A percentile compares a stretch with the other conserved stretches of the same genome.
Evolutionary conservation across 2,329 filamentous ascomycete species (phyloP).

Genomic region (Microsporum canis): DNA sequence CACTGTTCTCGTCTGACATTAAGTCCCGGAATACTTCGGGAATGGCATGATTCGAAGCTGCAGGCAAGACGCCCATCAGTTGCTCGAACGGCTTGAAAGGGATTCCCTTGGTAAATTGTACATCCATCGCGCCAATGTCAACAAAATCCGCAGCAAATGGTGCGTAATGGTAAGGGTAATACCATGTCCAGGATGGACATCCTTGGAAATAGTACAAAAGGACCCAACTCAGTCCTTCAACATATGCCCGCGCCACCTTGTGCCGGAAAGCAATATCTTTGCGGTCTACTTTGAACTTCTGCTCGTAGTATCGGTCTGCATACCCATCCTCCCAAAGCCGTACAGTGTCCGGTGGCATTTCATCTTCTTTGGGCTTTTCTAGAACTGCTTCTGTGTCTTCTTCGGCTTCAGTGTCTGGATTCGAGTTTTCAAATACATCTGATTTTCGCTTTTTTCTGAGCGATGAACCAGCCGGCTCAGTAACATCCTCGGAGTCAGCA

Average conservation of each 20-base stretch:
- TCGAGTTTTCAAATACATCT: constrained; percentile 50
- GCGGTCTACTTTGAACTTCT: constrained; percentile 81
- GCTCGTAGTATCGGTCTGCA: constrained; percentile 88
- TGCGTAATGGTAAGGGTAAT: constrained; percentile 96
- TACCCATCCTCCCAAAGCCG: constrained; percentile 93
- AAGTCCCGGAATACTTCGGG: constrained; percentile 78
- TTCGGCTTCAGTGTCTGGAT: constrained; percentile 48
- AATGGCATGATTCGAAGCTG: constrained; percentile 82
- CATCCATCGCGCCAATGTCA: constrained; percentile 64
- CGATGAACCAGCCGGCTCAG: constrained; percentile 22
- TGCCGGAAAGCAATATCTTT: constrained; percentile 76
- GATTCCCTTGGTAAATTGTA: constrained; percentile 70
- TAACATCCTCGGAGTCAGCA: constrained; percentile 18
- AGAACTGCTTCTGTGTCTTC: constrained; percentile 32
- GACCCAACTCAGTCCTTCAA: constrained; percentile 91
- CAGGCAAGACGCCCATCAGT: constrained; percentile 93
- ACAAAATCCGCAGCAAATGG: constrained; percentile 94
- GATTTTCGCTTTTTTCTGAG: constrained; percentile 50
- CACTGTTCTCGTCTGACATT: constrained; percentile 78
- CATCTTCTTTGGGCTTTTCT: constrained; percentile 39
- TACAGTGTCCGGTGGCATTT: constrained; percentile 65
- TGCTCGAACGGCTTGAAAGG: constrained; percentile 92
- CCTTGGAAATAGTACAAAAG: constrained; percentile 96
- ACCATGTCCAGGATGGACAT: constrained; percentile 98
- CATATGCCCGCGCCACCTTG: constrained; percentile 80